Percentiles rank a stretch among this genome's conserved stretches.
Conservation (phyloP, 2,329 filamentous ascomycete genomes). For the Ophiostoma sp. region DNA sequence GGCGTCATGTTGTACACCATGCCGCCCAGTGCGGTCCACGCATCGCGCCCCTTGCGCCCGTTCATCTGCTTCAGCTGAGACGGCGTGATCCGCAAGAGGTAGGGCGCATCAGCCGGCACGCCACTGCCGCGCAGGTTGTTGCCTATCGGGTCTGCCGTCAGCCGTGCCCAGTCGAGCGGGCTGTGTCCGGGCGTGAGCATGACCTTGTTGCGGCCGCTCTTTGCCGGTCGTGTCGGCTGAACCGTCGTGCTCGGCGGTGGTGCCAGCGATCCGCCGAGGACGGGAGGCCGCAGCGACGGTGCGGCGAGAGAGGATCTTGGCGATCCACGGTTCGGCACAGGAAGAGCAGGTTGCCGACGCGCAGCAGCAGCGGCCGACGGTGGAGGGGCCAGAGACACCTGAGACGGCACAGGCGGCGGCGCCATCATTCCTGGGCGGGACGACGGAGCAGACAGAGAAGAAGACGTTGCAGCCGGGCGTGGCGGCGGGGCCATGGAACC, state of each 20-base stretch:
- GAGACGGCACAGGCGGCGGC: constrained; percentile 27
- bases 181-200: constrained; percentile 85
- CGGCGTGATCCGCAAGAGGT: constrained; percentile 72
- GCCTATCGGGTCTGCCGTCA: constrained; percentile 55
- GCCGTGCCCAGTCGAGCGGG: constrained; percentile 89
- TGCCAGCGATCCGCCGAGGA: constrained; percentile 29
- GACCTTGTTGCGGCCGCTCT: constrained; percentile 64
- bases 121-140: constrained; percentile 55
- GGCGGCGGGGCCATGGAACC: constrained; percentile 18
- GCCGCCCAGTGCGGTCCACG: constrained; percentile 85
- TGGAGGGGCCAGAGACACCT: neutral
- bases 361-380: constrained; percentile 17
- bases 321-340: constrained; percentile 24
- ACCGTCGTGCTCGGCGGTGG: constrained; percentile 51
- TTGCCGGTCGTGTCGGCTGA: constrained; percentile 39
- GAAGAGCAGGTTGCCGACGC: constrained; percentile 23
- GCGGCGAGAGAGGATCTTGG: constrained; percentile 28
- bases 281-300: constrained; percentile 22
- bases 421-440: constrained; percentile 29
- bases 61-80: constrained; percentile 71
- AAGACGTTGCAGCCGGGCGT: neutral
- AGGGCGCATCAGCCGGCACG: constrained; percentile 45
- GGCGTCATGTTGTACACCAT: constrained; percentile 92
- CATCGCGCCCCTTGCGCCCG: constrained; percentile 76
- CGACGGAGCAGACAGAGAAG: neutral